phyloP scores from a whole-genome alignment of 192 early-diverging fungal species.

The Mortierella hygrophila region DNA sequence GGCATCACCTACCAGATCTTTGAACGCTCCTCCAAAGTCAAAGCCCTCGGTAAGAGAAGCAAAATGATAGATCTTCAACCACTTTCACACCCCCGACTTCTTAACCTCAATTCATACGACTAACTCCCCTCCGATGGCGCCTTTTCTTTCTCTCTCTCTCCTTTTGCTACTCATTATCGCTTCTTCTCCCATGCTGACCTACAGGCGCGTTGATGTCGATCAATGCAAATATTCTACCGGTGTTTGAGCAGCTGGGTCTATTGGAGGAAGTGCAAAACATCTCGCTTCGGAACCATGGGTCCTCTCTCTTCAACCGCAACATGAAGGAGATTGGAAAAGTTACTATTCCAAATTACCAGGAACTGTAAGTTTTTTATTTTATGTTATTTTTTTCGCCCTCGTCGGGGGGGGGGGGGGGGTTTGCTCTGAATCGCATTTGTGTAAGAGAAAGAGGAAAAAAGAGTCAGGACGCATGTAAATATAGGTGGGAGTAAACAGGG shows the following conservation, averaged over 20 bases:
- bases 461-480: neutral
- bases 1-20: constrained; percentile 27
- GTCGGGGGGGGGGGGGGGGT: too few species aligned
- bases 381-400: neutral
- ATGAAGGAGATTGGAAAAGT: constrained; percentile 6
- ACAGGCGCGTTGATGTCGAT: constrained; percentile 32
- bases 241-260: constrained; percentile 31
- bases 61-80: neutral
- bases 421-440: too few species aligned
- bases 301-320: constrained; percentile 5
- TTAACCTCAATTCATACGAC: too few species aligned
- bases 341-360: neutral
- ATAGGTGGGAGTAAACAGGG: neutral
- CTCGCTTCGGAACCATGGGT: constrained; percentile 10
- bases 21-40: constrained; percentile 5
- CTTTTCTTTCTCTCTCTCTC: neutral
- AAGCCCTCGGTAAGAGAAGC: constrained; percentile 11
- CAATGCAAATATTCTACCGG: constrained; percentile 32
- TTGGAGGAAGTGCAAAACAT: constrained; percentile 15
- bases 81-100: neutral
- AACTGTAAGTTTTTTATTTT: neutral
- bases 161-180: neutral
- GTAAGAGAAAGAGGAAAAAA: too few species aligned
- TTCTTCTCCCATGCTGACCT: neutral
- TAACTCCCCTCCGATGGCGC: too few species aligned